Base-by-base conservation (phyloP, 2,329 filamentous ascomycete species). In the Cadophora malorum region DNA sequence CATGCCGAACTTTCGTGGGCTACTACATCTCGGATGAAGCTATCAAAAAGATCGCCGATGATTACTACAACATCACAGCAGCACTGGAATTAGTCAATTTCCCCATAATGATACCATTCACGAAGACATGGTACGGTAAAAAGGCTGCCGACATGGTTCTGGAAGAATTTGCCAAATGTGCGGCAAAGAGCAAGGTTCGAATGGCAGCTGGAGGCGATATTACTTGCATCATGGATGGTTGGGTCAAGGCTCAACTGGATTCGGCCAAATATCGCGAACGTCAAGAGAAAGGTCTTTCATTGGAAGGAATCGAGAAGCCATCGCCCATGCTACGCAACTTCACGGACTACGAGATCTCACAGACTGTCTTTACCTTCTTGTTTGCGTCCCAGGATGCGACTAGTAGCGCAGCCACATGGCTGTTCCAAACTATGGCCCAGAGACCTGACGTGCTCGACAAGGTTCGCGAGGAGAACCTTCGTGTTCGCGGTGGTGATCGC, bases 371-470 rank as follows among this genome's bases (percentile, higher is more conserved):
- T 83, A 97, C 95, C 61, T 97, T 98, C 84, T 86, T 98, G 70
- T 98, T 98, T 81, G 95, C 96, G 69, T 97, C 94, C 3, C 96
- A 98, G 82, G 96, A 99, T 80, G 96, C 96, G 73, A 97, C 96
- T 70, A 96, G 91, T 82, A 96, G 93, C 76, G 95, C 96, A 70
- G 89, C 88, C 76, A 97, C 94, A 64, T 98, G 96, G 94, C 83
- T 98, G 72, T 97, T 97, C 86, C 96, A 99, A 83, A 87, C 93
- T 76, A 90, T 93, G 83, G 94, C 96, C 58, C 93, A 98, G 82
- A 91, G 94, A 72, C 95, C 95, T n/a, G 95, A 98, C 69, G 85
- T 96, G 64, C 85, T 98, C 65, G 92, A 95, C 77, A 93, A 93
- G 75, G 88, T 99, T 66, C 92, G 95, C 56, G 94, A 96, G 77